Percentiles rank a stretch among this genome's conserved stretches.
Evolutionary conservation across 805 yeast genomes (phyloP).

Genomic region (Yarrowia osloensis): DNA sequence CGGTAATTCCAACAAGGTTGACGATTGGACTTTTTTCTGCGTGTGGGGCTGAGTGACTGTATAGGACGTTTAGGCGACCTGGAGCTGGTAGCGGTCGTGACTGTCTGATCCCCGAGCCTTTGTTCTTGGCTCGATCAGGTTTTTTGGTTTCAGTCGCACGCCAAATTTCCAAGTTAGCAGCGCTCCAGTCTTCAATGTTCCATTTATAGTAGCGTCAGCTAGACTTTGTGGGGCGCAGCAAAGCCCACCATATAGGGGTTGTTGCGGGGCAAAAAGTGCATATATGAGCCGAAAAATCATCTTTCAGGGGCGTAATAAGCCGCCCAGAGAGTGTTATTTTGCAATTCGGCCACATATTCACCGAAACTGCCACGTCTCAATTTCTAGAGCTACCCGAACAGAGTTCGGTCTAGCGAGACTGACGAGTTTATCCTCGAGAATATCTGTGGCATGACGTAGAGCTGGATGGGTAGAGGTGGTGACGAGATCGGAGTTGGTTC

Average conservation of each 20-base stretch:
- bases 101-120: too few relatives aligned
- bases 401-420: neutral
- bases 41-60: neutral
- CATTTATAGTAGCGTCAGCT: neutral
- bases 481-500: neutral
- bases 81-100: neutral
- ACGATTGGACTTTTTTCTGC: neutral
- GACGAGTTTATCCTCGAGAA: conserved; percentile 9
- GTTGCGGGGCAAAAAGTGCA: neutral
- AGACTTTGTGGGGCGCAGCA: conserved; percentile 7
- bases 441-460: neutral
- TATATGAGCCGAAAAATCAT: neutral
- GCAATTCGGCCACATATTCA: neutral
- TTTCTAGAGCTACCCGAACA: neutral
- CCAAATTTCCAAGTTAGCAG: neutral
- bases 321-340: too few relatives aligned
- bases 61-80: neutral
- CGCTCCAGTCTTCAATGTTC: neutral
- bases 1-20: conserved; percentile 16
- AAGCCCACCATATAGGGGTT: neutral
- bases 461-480: neutral
- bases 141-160: neutral
- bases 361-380: neutral
- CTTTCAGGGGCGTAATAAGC: neutral
- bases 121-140: neutral